phyloP scores from a whole-genome alignment of 1,139 yeast genomes.

The Lodderomyces pseudojiufengensis region DNA sequence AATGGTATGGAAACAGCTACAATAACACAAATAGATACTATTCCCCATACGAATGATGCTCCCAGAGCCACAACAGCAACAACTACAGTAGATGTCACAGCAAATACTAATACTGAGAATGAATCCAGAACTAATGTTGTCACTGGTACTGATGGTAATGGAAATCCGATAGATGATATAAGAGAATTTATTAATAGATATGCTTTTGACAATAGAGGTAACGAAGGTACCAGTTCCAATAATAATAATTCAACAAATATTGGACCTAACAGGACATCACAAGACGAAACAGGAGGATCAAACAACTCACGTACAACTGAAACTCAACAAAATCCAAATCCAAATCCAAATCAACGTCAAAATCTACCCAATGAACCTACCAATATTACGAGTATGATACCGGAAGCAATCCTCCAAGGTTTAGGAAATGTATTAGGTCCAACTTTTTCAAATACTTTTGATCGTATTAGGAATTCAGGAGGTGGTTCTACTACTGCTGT shows the following conservation, averaged over 20 bases:
- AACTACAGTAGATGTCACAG: neutral
- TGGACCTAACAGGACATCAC: too few relatives aligned
- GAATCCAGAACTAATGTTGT: neutral
- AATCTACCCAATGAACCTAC: neutral
- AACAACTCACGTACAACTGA: neutral
- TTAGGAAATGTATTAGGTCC: conserved; percentile 5
- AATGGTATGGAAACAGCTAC: conserved; percentile 26
- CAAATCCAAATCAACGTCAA: neutral
- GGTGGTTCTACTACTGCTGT: conserved; percentile 6
- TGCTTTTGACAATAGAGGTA: neutral
- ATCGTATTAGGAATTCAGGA: conserved; percentile 5
- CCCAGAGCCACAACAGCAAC: conserved; percentile 4
- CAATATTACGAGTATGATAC: conserved; percentile 1
- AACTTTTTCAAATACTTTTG: conserved; percentile 5
- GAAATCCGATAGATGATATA: neutral
- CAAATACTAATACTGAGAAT: neutral
- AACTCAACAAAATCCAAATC: neutral
- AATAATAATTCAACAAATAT: neutral
- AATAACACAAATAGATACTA: conserved; percentile 15
- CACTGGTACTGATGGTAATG: neutral
- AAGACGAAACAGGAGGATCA: neutral
- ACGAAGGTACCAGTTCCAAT: neutral
- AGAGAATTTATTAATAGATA: neutral
- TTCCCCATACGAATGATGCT: neutral
- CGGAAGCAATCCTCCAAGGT: conserved; percentile 6